Evolutionary conservation across 2,329 filamentous ascomycete genomes (phyloP).

Genomic region (Hypomyces perniciosus): DNA sequence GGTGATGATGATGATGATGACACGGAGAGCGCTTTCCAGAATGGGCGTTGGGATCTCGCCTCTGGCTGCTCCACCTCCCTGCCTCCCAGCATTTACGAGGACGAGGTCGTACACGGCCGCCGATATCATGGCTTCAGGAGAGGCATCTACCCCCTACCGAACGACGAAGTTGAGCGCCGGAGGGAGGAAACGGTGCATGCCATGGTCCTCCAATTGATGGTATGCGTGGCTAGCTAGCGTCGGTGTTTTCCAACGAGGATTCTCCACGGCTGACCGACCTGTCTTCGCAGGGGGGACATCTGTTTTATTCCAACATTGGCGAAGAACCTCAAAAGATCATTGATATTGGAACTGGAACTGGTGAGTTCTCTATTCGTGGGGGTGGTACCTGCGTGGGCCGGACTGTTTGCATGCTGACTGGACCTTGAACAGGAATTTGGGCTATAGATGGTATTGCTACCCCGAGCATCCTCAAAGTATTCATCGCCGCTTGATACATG

Average conservation of each 20-base stretch:
- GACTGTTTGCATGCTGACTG: slow-evolving; percentile 1
- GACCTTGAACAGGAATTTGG: slow-evolving; percentile 38
- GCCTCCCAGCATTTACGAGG: slow-evolving; percentile 26
- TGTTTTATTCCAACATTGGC: slow-evolving; percentile 36
- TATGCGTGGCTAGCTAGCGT: slow-evolving; percentile 16
- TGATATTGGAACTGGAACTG: slow-evolving; percentile 45
- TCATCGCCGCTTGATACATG: slow-evolving; percentile 8
- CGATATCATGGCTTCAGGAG: slow-evolving; percentile 40
- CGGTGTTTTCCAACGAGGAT: not conserved
- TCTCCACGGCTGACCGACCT: not conserved
- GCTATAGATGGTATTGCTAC: slow-evolving; percentile 39
- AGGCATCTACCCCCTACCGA: slow-evolving; percentile 41
- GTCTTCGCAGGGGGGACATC: slow-evolving; percentile 29
- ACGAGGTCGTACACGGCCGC: slow-evolving; percentile 29
- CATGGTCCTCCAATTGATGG: slow-evolving; percentile 39
- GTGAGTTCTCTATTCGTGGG: slow-evolving; percentile 21
- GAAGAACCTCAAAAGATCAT: slow-evolving; percentile 37
- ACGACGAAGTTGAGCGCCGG: slow-evolving; percentile 40
- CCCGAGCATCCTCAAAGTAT: not conserved
- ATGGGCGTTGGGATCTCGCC: slow-evolving; percentile 17
- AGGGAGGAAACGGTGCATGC: slow-evolving; percentile 41
- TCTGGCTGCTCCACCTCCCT: slow-evolving; percentile 29
- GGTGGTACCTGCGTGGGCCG: not conserved
- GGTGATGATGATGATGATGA: slow-evolving; percentile 12
- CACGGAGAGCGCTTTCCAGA: slow-evolving; percentile 14